Evolutionary conservation across 805 yeast species (phyloP), one percentile per base, ranked within the genome.

Genomic region (Jamesozyma hellenica): DNA sequence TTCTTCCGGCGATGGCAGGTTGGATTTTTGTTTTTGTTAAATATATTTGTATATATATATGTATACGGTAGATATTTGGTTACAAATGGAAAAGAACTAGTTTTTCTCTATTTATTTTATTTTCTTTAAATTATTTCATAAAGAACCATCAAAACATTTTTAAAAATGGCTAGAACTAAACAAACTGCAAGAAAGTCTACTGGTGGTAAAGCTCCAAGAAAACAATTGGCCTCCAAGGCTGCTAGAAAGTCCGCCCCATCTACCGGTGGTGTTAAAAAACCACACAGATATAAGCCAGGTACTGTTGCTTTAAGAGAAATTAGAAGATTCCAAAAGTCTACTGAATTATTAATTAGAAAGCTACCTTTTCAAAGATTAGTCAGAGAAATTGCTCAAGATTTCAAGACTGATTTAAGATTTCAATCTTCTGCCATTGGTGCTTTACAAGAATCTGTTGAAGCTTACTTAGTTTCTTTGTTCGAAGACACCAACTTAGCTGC

Each of bases 401-500:
- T 82, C 77, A 82, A 80, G 72, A 77, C 87, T 54, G 92, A 82
- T 62, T 75, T 87, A 67, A 80, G 95, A 74, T 90, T 92, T 81
- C 96, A 90, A 68, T 83, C 95, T 41, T 83, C 94, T 51, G 97
- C 97, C 52, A 82, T 90, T 51, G 88, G 95, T 70, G 97, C 97
- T 55, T 73, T 90, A 57, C 97, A 90, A 69, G 98, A 90, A 72
- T 88, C 97, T 48, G 95, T 90, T 49, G 98, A 90, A 75, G 96
- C 96, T 60, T 90, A 86, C 77, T 74, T 92, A 58, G 96, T 90
- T 40, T 85, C 95, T 45, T 70, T 90, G 60, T 90, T 90, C 56
- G 96, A 90, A 74, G 97, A 90, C 68, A 90, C 97, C 51, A 88
- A 88, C 75, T 77, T 90, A 73, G 90, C 96, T 73, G 96, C 96